phyloP scores from a whole-genome alignment of 495 filamentous ascomycete species.

The Cryomyces minteri region DNA sequence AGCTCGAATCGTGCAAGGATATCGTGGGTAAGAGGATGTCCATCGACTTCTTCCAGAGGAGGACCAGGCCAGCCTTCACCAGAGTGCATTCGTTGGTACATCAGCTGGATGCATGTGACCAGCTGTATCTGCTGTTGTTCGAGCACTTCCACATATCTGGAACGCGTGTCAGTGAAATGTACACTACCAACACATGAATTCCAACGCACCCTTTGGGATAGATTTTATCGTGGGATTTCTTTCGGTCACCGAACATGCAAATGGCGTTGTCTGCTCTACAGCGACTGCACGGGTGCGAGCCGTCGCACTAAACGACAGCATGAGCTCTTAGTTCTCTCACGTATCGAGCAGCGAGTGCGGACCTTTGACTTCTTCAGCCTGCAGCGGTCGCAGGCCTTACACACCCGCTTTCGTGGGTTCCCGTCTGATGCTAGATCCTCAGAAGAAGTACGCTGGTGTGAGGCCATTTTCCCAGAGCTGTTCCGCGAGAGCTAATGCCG shows the following conservation, averaged over 20 bases:
- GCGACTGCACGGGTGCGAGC: constrained; percentile 45
- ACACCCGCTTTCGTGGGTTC: constrained; percentile 38
- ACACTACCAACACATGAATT: background rate
- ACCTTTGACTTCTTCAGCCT: constrained; percentile 59
- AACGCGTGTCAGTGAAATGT: constrained; percentile 5
- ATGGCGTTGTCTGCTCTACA: constrained; percentile 34
- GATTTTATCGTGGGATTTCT: constrained; percentile 26
- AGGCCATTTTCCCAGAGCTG: background rate
- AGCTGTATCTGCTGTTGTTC: constrained; percentile 49
- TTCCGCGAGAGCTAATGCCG: too few relatives aligned
- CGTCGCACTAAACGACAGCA: constrained; percentile 34
- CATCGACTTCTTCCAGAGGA: constrained; percentile 30
- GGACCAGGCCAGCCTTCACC: constrained; percentile 38
- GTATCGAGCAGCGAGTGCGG: constrained; percentile 4
- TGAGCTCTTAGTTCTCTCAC: background rate
- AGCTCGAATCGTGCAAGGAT: constrained; percentile 40
- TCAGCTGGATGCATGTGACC: constrained; percentile 39
- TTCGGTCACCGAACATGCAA: constrained; percentile 23
- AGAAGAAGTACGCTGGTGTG: background rate
- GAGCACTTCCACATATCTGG: constrained; percentile 52
- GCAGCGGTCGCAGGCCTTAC: constrained; percentile 54
- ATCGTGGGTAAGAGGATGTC: constrained; percentile 47
- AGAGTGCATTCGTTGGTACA: constrained; percentile 32
- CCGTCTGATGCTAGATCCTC: too few relatives aligned
- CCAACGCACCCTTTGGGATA: constrained; percentile 22